A percentile compares a stretch with the other conserved stretches of the same genome.
phyloP scores from a whole-genome alignment of 169 alveolate species.

The Plasmodium fragile region DNA sequence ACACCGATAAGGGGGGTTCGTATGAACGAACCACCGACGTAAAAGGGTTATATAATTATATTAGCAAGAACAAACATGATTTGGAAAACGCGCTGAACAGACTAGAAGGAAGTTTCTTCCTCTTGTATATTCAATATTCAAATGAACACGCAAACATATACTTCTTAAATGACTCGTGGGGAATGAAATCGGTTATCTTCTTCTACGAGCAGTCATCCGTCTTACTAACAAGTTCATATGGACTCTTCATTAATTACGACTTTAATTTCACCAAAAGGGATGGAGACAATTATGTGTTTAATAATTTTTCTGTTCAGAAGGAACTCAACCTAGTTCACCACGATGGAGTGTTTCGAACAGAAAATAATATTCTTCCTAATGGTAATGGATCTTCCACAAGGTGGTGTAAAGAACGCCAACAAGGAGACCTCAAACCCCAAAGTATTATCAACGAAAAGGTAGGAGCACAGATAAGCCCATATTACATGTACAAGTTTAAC shows the following conservation, averaged over 20 bases:
- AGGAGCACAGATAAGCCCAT: constrained; percentile 33
- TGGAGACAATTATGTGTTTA: constrained; percentile 1
- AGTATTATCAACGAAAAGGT: constrained; percentile 23
- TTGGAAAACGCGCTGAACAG: not conserved
- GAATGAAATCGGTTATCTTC: constrained; percentile 54
- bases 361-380: not conserved
- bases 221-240: constrained; percentile 37
- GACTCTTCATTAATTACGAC: constrained; percentile 19
- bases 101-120: constrained; percentile 60
- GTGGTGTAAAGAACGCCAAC: not conserved
- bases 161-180: constrained; percentile 50
- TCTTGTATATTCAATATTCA: constrained; percentile 25
- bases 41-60: constrained; percentile 15
- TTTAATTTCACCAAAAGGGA: constrained; percentile 9
- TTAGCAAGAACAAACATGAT: not conserved
- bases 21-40: not conserved
- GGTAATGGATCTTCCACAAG: not conserved
- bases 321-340: constrained; percentile 8
- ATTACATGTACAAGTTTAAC: constrained; percentile 1
- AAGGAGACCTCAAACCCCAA: not conserved
- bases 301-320: not conserved
- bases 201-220: constrained; percentile 25
- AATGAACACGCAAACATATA: not conserved
- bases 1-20: not conserved
- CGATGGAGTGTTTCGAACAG: not conserved